phyloP scores from a whole-genome alignment of 139 green algal genomes.

The Auxenochlorella protothecoides region DNA sequence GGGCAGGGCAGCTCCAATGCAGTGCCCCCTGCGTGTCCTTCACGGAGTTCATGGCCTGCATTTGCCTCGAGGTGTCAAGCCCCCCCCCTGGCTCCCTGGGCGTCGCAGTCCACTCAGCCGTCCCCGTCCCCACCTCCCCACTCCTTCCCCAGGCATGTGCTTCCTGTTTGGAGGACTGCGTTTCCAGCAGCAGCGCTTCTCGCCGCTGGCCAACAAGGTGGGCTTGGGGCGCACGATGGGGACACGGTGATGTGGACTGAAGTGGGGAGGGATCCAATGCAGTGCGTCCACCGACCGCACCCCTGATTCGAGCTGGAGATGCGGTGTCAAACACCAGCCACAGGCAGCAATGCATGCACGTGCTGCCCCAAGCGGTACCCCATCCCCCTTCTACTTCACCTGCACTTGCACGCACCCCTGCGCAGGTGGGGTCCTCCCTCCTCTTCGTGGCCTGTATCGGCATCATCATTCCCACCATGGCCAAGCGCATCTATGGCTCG shows the following conservation, averaged over 20 bases:
- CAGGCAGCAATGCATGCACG: too few relatives aligned
- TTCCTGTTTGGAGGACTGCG: slow-evolving; percentile 70
- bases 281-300: too few relatives aligned
- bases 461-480: slow-evolving; percentile 61
- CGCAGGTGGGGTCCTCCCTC: slow-evolving; percentile 45
- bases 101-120: background rate
- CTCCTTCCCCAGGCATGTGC: slow-evolving; percentile 49
- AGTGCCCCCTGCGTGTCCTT: too few relatives aligned
- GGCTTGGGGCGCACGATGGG: background rate
- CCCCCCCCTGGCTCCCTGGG: too few relatives aligned
- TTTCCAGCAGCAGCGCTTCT: slow-evolving; percentile 68
- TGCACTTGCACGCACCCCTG: background rate
- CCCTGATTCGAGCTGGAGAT: too few relatives aligned
- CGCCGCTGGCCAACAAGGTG: slow-evolving; percentile 47
- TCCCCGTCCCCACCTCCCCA: background rate
- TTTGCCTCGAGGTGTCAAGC: too few relatives aligned
- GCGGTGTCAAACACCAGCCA: too few relatives aligned
- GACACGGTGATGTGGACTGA: background rate
- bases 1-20: too few relatives aligned
- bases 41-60: too few relatives aligned
- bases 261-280: background rate
- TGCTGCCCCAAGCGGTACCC: too few relatives aligned
- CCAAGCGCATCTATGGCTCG: slow-evolving; percentile 23
- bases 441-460: slow-evolving; percentile 73
- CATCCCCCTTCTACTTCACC: background rate